Base-by-base conservation (phyloP, 176 grass and related monocot species). In the Oryza longistaminata region DNA sequence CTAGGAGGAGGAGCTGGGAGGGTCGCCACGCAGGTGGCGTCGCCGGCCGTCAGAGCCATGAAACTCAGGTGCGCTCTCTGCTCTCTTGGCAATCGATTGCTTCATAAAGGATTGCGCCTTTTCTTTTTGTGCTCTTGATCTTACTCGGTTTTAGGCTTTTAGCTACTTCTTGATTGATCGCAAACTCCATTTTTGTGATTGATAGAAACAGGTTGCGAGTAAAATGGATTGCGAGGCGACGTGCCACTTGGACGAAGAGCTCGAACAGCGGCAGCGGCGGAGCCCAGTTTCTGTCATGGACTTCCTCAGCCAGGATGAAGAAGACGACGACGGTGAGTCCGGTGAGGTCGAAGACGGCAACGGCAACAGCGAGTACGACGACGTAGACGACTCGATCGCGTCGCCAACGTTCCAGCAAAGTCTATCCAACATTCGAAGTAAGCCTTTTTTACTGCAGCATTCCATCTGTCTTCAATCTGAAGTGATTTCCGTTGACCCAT, bases 201-300 rank as follows among this genome's bases (percentile, higher is more conserved):
- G 48, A 11, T 19, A 35, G 46, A 19, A 81, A 39, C 14, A 93
- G 88, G 74, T 17, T 4, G 42, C 6, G 2, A n/a, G 58, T 22
- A 35, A 35, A 37, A 22, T 62, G 35, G 71, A 19, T 46, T 43
- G 62, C 37, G 73, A 46, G 68, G 34, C 71, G 9, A 53, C 83
- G 87, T 58, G 83, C 46, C 75, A n/a, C 68, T 53, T 64, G 25
- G 48, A 74, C 39, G 80, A 80, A 66, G 84, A 84, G 73, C 49
- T 33, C 22, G 88, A 95, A 34, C 42, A 78, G 79, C 50, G 88
- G 75, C 80, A 87, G 75, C 88, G 85, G 15, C 83, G 85, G 27
- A 92, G 94, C 82, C 94, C 94, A 0, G 86, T 92, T 9, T 97
- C 94, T 7, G 85, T 97, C 35, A 92, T 97, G 94, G 94, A 94